Percentiles rank a stretch among this genome's conserved stretches.
Evolutionary conservation across 768 basidiomycete species (phyloP).

Genomic region (Tulasnella sp.): DNA sequence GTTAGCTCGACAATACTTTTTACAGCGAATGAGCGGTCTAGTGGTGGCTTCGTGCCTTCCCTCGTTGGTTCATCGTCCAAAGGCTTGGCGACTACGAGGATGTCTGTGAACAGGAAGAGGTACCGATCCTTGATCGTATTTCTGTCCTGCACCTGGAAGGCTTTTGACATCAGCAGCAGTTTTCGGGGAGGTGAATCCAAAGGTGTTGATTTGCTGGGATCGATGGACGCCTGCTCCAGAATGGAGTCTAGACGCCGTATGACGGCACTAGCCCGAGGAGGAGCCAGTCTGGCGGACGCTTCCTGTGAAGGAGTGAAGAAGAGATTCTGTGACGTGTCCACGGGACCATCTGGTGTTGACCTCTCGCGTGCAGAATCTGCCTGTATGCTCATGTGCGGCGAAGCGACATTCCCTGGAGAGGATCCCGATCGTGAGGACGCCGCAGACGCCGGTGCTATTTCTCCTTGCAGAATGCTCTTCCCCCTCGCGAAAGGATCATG

Average conservation of each 20-base stretch:
- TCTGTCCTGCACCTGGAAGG: slow-evolving; percentile 86
- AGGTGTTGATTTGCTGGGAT: slow-evolving; percentile 47
- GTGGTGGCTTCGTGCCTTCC: slow-evolving; percentile 39
- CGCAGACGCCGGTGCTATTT: no score
- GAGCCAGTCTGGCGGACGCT: background rate
- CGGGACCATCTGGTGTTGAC: background rate
- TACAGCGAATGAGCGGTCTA: slow-evolving; percentile 72
- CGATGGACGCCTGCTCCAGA: slow-evolving; percentile 49
- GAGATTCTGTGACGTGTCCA: background rate
- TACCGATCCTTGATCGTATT: slow-evolving; percentile 94
- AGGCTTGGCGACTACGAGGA: slow-evolving; percentile 88
- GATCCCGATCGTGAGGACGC: background rate
- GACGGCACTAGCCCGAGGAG: slow-evolving; percentile 23
- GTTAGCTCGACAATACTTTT: slow-evolving; percentile 76
- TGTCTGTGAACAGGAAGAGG: slow-evolving; percentile 93
- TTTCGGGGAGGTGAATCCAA: slow-evolving; percentile 83
- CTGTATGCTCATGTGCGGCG: background rate
- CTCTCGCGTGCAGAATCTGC: background rate
- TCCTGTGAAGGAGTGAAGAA: background rate
- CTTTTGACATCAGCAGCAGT: slow-evolving; percentile 70
- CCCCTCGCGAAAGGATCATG: background rate
- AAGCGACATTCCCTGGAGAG: background rate
- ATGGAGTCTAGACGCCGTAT: slow-evolving; percentile 62
- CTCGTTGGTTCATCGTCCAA: slow-evolving; percentile 37
- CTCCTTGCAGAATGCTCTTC: background rate